Evolutionary conservation across 192 early-diverging fungal genomes (phyloP).

Genomic region (Coemansia sp.): DNA sequence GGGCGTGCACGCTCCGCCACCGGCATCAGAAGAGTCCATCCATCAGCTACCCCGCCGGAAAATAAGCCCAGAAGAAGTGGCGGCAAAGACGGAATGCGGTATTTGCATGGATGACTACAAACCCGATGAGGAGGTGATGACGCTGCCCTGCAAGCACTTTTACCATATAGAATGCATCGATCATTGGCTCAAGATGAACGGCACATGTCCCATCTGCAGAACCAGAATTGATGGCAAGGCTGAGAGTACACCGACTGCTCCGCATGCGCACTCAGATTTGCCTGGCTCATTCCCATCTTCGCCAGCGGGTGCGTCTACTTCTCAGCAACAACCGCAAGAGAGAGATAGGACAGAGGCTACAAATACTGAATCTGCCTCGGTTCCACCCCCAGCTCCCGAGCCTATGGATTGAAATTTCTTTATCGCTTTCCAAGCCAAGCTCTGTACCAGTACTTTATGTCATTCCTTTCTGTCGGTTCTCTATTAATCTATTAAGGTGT

Average conservation of each 20-base stretch:
- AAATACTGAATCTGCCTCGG: conserved; percentile 1
- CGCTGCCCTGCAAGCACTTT: conserved; percentile 82
- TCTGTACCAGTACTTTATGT: conserved; percentile 9
- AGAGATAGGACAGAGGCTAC: background rate
- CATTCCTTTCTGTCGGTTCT: background rate
- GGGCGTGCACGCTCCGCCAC: conserved; percentile 61
- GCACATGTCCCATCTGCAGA: conserved; percentile 88
- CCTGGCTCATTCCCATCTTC: conserved; percentile 51
- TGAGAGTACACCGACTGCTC: conserved; percentile 3
- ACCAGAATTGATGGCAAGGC: conserved; percentile 40
- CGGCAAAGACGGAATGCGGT: conserved; percentile 71
- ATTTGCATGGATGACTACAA: conserved; percentile 91
- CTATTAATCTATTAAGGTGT: background rate
- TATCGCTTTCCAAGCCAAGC: background rate
- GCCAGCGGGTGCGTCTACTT: conserved; percentile 9
- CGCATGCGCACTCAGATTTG: conserved; percentile 33
- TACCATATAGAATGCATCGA: conserved; percentile 89
- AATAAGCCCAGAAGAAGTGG: conserved; percentile 58
- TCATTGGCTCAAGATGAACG: conserved; percentile 91
- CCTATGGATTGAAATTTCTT: conserved; percentile 22
- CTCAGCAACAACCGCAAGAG: conserved; percentile 5
- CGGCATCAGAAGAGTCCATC: conserved; percentile 77
- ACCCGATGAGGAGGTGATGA: conserved; percentile 61
- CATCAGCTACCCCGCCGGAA: conserved; percentile 57
- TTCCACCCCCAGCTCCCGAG: conserved; percentile 20